phyloP scores from a whole-genome alignment of 768 basidiomycete genomes.

The Hemileccinum impolitum region DNA sequence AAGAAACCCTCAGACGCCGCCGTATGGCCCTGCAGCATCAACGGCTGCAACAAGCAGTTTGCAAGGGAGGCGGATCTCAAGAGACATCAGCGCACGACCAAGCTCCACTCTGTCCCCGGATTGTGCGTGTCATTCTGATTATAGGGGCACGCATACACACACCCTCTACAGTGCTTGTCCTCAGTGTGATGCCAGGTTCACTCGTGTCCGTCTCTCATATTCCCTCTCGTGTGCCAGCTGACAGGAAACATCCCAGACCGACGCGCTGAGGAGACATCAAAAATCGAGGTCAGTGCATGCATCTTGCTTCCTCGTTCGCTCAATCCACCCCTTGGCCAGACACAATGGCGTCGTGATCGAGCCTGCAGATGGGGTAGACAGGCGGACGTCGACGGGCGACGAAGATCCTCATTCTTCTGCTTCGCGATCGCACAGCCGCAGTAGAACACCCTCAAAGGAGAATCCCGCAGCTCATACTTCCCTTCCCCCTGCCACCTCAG shows the following conservation, averaged over 20 bases:
- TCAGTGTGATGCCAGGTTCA: conserved; percentile 78
- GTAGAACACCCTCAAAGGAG: conserved; percentile 47
- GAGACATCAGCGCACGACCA: conserved; percentile 78
- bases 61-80: conserved; percentile 81
- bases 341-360: conserved; percentile 70
- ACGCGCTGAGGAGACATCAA: conserved; percentile 76
- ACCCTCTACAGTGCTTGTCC: conserved; percentile 56
- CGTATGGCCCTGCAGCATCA: conserved; percentile 77
- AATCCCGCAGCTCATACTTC: conserved; percentile 32
- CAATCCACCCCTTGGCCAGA: conserved; percentile 24
- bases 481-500: conserved; percentile 35
- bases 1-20: conserved; percentile 51
- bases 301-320: conserved; percentile 1
- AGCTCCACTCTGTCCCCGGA: conserved; percentile 68
- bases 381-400: conserved; percentile 18
- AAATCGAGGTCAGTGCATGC: conserved; percentile 59
- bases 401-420: conserved; percentile 34
- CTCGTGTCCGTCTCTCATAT: conserved; percentile 59
- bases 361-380: conserved; percentile 31
- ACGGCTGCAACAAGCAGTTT: conserved; percentile 79
- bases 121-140: conserved; percentile 46
- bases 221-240: conserved; percentile 14
- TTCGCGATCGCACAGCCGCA: conserved; percentile 49
- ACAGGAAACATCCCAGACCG: conserved; percentile 48
- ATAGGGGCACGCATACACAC: conserved; percentile 16